A percentile compares a stretch with the other conserved stretches of the same genome.
These are phyloP conservation scores for Kodamaea sagamina DNA, from an alignment of 805 yeast species.

Conservation along the genomic window DNA sequence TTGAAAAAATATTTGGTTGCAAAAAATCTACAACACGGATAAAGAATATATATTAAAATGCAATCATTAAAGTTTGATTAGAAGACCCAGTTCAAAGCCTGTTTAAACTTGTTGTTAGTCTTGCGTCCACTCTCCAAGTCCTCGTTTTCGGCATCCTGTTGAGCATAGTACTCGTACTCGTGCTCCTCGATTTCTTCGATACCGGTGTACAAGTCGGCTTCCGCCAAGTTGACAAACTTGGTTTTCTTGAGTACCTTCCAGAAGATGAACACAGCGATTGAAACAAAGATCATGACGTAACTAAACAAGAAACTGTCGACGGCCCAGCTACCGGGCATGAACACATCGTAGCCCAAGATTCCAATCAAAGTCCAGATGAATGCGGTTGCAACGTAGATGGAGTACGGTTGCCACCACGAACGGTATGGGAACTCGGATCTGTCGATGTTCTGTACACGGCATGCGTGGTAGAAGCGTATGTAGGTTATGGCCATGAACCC, in stretches of 20 bases:
- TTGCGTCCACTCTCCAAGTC: conserved; percentile 13
- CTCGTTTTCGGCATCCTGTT: conserved; percentile 29
- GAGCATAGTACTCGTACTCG: conserved; percentile 44
- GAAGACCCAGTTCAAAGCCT: conserved; percentile 24
- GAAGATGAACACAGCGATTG: conserved; percentile 30
- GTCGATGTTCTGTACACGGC: conserved; percentile 41
- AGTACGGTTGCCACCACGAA: conserved; percentile 47
- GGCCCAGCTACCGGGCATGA: conserved; percentile 66
- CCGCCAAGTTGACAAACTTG: conserved; percentile 41
- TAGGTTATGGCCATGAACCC: conserved; percentile 47
- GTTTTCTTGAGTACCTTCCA: conserved; percentile 43
- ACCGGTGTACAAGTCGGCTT: conserved; percentile 49
- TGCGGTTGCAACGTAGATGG: conserved; percentile 31
- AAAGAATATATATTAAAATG: background rate
- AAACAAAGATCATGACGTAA: conserved; percentile 67
- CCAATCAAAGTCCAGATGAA: conserved; percentile 48
- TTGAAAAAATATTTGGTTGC: background rate
- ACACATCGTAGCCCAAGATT: conserved; percentile 68
- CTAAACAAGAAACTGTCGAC: conserved; percentile 63
- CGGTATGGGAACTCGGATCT: conserved; percentile 41
- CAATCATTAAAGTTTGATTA: conserved; percentile 11
- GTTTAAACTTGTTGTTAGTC: conserved; percentile 12
- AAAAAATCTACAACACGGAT: background rate
- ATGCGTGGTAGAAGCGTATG: conserved; percentile 43
- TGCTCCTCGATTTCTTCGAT: conserved; percentile 52